Percentiles rank a stretch among this genome's conserved stretches.
phyloP scores from a whole-genome alignment of 257 asterid genomes.

The Fraxinus excelsior region DNA sequence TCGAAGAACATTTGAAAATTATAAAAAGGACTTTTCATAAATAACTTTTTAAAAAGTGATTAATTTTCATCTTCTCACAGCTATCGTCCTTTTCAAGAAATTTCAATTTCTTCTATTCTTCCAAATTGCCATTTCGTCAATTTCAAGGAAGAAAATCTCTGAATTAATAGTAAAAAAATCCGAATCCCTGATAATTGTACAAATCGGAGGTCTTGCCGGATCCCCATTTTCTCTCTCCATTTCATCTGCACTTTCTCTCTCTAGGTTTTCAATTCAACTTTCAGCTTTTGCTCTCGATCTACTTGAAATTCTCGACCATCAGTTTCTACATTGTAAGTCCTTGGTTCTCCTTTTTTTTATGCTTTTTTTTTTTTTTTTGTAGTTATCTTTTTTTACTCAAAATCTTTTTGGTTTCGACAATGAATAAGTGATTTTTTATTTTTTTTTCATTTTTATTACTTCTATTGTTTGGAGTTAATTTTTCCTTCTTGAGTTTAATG shows the following conservation, averaged over 20 bases:
- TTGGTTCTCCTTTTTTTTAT: background rate
- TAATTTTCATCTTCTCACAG: background rate
- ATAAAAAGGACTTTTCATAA: too few relatives aligned
- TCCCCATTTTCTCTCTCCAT: background rate
- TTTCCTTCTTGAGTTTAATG: background rate
- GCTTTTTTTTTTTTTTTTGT: background rate
- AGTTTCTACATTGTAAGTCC: conserved; percentile 16
- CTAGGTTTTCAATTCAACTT: background rate
- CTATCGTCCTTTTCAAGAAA: background rate
- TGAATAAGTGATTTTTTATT: conserved; percentile 21
- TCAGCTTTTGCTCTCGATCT: conserved; percentile 8
- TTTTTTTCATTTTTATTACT: conserved; percentile 3
- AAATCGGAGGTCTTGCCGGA: background rate
- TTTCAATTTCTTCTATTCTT: background rate
- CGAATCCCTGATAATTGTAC: conserved; percentile 3
- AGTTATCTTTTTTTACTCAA: background rate
- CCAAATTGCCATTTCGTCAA: background rate
- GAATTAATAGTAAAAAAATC: background rate
- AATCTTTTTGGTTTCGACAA: conserved; percentile 14
- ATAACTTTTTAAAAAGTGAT: background rate
- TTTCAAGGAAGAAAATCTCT: background rate
- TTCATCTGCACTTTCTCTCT: background rate
- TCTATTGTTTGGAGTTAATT: conserved; percentile 1
- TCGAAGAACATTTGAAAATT: background rate
- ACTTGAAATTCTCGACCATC: background rate